Conservation (phyloP, 1,284 basidiomycete species). For the Puccinia novopanici region DNA sequence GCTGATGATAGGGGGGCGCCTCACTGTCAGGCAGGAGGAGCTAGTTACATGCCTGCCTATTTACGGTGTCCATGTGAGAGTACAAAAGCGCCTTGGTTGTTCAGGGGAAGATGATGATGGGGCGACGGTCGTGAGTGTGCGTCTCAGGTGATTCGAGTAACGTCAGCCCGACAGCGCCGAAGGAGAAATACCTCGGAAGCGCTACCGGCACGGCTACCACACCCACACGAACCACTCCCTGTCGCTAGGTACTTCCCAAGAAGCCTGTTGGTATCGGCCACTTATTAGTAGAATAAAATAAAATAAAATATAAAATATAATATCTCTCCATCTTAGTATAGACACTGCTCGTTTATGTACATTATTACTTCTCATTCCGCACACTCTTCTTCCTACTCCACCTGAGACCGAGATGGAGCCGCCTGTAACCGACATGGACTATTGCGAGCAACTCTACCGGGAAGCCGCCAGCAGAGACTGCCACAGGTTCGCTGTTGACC, state of each 20-base stretch:
- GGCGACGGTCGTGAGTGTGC: background rate
- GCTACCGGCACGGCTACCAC: background rate
- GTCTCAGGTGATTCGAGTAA: background rate
- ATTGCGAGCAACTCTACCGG: constrained; percentile 21
- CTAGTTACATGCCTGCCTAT: background rate
- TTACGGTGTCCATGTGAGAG: background rate
- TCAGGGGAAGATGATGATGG: background rate
- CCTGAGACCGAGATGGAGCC: background rate
- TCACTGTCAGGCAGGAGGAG: background rate
- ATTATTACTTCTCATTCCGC: background rate
- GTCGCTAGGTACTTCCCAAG: too few relatives aligned
- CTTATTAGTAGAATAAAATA: too few relatives aligned
- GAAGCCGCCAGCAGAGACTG: background rate
- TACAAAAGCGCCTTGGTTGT: background rate
- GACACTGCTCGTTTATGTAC: background rate
- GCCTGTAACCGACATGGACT: background rate
- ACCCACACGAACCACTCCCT: too few relatives aligned
- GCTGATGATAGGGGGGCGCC: too few relatives aligned
- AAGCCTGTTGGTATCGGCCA: too few relatives aligned
- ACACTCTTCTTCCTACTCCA: background rate
- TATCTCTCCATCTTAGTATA: too few relatives aligned
- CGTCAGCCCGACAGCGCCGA: too few relatives aligned
- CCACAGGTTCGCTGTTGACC: background rate
- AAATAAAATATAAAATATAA: too few relatives aligned
- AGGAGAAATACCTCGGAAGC: too few relatives aligned